These are phyloP conservation scores for Wickerhamomyces strasburgensis DNA, from an alignment of 805 yeast genomes.

Conservation along the genomic window DNA sequence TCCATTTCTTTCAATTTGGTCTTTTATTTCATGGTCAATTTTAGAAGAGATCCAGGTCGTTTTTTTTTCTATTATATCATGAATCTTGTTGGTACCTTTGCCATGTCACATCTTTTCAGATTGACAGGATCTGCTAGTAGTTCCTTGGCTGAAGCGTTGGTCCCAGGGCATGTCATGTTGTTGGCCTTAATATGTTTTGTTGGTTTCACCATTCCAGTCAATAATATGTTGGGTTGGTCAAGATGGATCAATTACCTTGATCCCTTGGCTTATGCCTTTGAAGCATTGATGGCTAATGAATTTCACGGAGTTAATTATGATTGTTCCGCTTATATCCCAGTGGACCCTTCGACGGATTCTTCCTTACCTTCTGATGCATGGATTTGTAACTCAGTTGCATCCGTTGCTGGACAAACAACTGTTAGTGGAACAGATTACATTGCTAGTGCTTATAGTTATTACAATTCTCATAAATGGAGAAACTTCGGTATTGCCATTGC, in stretches of 20 bases:
- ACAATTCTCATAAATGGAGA: slow-evolving; percentile 52
- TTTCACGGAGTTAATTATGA: slow-evolving; percentile 41
- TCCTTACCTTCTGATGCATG: slow-evolving; percentile 27
- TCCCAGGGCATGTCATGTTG: slow-evolving; percentile 49
- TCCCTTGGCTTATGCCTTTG: slow-evolving; percentile 55
- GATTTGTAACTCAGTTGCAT: slow-evolving; percentile 54
- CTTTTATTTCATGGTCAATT: slow-evolving; percentile 49
- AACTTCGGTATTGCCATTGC: slow-evolving; percentile 58
- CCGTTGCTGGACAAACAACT: slow-evolving; percentile 42
- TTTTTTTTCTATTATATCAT: slow-evolving; percentile 50
- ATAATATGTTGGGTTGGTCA: slow-evolving; percentile 57
- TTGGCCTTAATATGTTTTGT: slow-evolving; percentile 45
- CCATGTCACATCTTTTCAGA: slow-evolving; percentile 57
- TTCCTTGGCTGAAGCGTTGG: slow-evolving; percentile 50
- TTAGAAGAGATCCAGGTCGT: slow-evolving; percentile 47
- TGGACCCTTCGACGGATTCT: slow-evolving; percentile 23
- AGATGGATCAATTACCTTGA: slow-evolving; percentile 60
- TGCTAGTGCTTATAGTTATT: slow-evolving; percentile 38
- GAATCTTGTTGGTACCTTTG: slow-evolving; percentile 37
- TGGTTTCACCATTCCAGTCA: slow-evolving; percentile 56
- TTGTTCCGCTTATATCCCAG: slow-evolving; percentile 48
- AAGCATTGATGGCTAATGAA: slow-evolving; percentile 54
- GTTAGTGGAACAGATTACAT: slow-evolving; percentile 54
- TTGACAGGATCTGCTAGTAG: slow-evolving; percentile 45
- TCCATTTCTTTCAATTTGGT: slow-evolving; percentile 43